A percentile compares a stretch with the other conserved stretches of the same genome.
These are phyloP conservation scores for Primulina huaijiensis DNA, from an alignment of 257 asterid species.

Conservation along the genomic window DNA sequence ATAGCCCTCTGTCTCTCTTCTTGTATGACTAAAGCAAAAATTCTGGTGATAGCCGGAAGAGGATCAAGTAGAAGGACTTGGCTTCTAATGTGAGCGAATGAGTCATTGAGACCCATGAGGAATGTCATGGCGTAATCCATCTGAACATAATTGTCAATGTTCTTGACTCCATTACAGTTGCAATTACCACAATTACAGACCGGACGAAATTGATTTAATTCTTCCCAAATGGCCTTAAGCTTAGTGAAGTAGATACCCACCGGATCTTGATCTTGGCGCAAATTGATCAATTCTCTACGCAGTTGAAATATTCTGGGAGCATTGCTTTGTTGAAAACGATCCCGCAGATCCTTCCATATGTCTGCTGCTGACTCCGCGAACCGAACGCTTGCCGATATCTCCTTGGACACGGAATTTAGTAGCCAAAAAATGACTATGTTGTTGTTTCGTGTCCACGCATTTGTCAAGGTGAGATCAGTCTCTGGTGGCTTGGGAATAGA, in stretches of 20 bases:
- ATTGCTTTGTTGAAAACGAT: too few species aligned
- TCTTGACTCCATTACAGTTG: not conserved
- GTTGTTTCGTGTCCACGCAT: not conserved
- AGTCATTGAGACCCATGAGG: not conserved
- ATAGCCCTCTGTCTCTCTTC: not conserved
- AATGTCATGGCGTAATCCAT: not conserved
- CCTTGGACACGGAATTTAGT: not conserved
- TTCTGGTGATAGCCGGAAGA: not conserved
- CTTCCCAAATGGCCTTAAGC: not conserved
- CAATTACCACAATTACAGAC: not conserved
- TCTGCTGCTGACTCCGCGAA: too few species aligned
- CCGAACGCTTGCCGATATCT: not conserved
- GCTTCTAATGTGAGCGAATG: not conserved
- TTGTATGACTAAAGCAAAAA: not conserved
- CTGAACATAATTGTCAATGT: too few species aligned
- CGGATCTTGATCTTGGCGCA: not conserved
- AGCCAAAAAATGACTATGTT: not conserved
- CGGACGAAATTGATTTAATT: not conserved
- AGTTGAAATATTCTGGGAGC: too few species aligned
- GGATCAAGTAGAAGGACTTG: not conserved
- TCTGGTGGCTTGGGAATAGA: too few species aligned
- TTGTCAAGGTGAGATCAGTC: too few species aligned
- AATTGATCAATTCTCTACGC: not conserved
- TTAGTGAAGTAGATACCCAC: not conserved
- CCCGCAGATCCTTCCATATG: too few species aligned